Percentiles rank a stretch among this genome's conserved stretches.
Conservation (phyloP, 1,284 basidiomycete genomes). For the Puccinia triticina region DNA sequence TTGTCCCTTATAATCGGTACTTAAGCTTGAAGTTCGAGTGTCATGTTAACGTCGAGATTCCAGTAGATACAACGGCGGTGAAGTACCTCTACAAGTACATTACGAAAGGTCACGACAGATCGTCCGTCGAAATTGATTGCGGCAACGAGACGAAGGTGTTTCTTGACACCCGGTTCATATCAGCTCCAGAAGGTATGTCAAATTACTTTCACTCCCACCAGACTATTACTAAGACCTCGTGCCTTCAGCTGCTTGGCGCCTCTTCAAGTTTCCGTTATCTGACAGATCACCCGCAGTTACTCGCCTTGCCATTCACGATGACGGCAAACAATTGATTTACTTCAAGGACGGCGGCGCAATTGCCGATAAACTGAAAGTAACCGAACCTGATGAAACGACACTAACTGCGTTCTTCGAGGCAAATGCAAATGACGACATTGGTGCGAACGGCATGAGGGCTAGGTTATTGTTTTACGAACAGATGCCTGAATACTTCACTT, state of each 20-base stretch:
- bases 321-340: constrained; percentile 11
- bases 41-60: background rate
- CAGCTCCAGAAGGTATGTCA: background rate
- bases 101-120: background rate
- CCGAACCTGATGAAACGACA: constrained; percentile 11
- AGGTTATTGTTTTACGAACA: background rate
- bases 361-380: background rate
- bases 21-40: no score
- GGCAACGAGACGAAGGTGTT: background rate
- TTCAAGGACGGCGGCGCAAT: background rate
- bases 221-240: no score
- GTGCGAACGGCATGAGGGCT: background rate
- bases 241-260: background rate
- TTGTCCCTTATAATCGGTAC: no score
- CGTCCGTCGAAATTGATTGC: background rate
- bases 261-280: background rate
- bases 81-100: no score
- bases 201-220: background rate
- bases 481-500: background rate
- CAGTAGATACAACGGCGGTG: background rate
- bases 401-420: constrained; percentile 7
- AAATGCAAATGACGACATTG: background rate
- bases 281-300: constrained; percentile 1
- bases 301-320: background rate
- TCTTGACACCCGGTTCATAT: background rate